Percentiles rank a stretch among this genome's conserved stretches.
phyloP scores from a whole-genome alignment of 495 filamentous ascomycete genomes.

The Glarea lozoyensis region DNA sequence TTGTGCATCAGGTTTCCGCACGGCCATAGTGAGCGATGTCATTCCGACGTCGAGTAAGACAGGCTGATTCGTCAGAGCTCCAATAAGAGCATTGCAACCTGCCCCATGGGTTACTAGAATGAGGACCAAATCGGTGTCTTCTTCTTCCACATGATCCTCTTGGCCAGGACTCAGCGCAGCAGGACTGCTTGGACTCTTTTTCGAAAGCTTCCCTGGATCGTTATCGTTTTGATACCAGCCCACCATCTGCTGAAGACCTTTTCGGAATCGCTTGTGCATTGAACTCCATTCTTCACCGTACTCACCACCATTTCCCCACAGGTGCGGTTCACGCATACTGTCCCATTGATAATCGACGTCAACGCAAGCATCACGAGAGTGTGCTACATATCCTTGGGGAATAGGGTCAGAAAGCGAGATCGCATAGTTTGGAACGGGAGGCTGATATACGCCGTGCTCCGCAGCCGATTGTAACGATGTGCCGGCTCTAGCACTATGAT shows the following conservation, averaged over 20 bases:
- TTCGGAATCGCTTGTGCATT: conserved; percentile 85
- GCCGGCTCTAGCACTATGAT: conserved; percentile 1
- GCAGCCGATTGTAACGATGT: not conserved
- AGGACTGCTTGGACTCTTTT: conserved; percentile 17
- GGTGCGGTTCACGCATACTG: conserved; percentile 63
- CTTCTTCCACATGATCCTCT: conserved; percentile 20
- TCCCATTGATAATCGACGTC: conserved; percentile 93
- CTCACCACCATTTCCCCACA: conserved; percentile 81
- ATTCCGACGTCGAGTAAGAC: conserved; percentile 83
- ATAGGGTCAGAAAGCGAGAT: conserved; percentile 72
- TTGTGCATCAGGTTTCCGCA: conserved; percentile 42
- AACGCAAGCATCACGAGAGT: conserved; percentile 84
- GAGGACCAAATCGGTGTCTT: conserved; percentile 65
- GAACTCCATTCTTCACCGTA: conserved; percentile 90
- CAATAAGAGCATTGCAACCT: conserved; percentile 92
- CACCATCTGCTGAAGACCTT: conserved; percentile 65
- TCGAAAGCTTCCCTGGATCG: conserved; percentile 17
- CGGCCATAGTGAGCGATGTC: conserved; percentile 85
- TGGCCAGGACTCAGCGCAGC: conserved; percentile 7
- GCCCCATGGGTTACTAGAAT: conserved; percentile 95
- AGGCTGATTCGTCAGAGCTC: conserved; percentile 79
- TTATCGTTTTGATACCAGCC: conserved; percentile 60
- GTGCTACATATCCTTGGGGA: conserved; percentile 77
- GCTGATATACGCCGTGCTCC: conserved; percentile 44
- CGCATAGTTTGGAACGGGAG: conserved; percentile 76